These are phyloP conservation scores for Quercus berberidifolia DNA, from an alignment of 306 rosid species.

Conservation along the genomic window DNA sequence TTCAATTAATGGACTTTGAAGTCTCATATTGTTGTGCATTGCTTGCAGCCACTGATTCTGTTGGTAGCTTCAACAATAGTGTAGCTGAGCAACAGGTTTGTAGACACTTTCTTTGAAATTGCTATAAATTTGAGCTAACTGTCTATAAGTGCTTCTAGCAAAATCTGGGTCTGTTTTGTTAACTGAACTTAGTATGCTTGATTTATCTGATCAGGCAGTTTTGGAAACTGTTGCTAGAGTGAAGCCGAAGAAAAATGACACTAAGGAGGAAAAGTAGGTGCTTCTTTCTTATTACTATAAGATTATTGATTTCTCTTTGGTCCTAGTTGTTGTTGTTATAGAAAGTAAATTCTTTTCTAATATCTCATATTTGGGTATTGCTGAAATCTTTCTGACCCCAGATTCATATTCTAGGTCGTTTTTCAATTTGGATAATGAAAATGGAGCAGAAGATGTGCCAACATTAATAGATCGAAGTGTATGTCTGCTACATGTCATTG, in stretches of 20 bases:
- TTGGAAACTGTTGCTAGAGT: constrained; percentile 99
- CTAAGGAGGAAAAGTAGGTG: constrained; percentile 88
- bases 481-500: constrained; percentile 19
- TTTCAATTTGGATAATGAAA: constrained; percentile 84
- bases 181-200: constrained; percentile 18
- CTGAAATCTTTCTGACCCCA: constrained; percentile 24
- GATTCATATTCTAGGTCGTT: constrained; percentile 55
- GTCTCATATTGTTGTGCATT: constrained; percentile 9
- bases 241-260: constrained; percentile 82
- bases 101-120: constrained; percentile 8
- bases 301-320: constrained; percentile 15
- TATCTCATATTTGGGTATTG: constrained; percentile 11
- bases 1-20: background rate
- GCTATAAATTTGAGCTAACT: constrained; percentile 46
- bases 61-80: constrained; percentile 82
- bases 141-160: constrained; percentile 22
- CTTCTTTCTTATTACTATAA: constrained; percentile 32
- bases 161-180: background rate
- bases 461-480: constrained; percentile 91
- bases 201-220: constrained; percentile 62
- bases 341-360: background rate
- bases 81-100: constrained; percentile 85
- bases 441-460: constrained; percentile 87
- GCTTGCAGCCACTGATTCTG: constrained; percentile 53
- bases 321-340: constrained; percentile 11